Evolutionary conservation across 2,329 filamentous ascomycete genomes (phyloP).

Genomic region (Fusarium sterilihyphosum): DNA sequence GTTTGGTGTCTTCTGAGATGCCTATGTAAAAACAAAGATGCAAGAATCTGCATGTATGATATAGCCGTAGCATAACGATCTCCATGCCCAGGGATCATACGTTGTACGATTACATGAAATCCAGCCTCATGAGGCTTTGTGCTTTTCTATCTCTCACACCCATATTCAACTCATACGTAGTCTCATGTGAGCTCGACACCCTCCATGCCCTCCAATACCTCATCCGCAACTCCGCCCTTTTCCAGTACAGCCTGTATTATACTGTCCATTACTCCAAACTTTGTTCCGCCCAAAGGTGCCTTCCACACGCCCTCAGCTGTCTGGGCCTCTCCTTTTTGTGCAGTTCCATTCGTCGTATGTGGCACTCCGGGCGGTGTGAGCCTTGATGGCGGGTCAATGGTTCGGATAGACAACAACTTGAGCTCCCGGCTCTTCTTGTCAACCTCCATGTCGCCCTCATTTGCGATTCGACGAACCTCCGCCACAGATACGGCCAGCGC

Average conservation of each 20-base stretch:
- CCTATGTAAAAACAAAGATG: conserved; percentile 9
- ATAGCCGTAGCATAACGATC: conserved; percentile 29
- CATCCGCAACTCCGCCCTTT: conserved; percentile 82
- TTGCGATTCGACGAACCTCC: conserved; percentile 49
- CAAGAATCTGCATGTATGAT: conserved; percentile 29
- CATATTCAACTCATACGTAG: not conserved
- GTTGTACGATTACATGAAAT: conserved; percentile 34
- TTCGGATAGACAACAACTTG: conserved; percentile 74
- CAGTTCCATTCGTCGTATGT: conserved; percentile 63
- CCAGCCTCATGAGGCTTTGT: conserved; percentile 7
- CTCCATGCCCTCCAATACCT: conserved; percentile 84
- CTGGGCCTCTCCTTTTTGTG: conserved; percentile 59
- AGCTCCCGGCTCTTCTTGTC: conserved; percentile 57
- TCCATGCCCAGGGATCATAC: conserved; percentile 16
- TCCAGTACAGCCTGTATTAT: conserved; percentile 83
- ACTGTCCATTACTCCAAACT: conserved; percentile 74
- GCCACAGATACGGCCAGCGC: conserved; percentile 87
- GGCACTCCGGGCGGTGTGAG: conserved; percentile 77
- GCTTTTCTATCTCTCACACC: conserved; percentile 13
- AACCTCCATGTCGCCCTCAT: conserved; percentile 52
- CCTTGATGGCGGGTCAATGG: conserved; percentile 78
- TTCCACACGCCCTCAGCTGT: conserved; percentile 83
- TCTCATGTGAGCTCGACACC: conserved; percentile 72
- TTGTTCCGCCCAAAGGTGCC: conserved; percentile 84
- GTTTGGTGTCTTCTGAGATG: conserved; percentile 78